Percentiles rank a stretch among this genome's conserved stretches.
These are phyloP conservation scores for Debaryomyces coudertii DNA, from an alignment of 1,139 yeast genomes.

Conservation along the genomic window DNA sequence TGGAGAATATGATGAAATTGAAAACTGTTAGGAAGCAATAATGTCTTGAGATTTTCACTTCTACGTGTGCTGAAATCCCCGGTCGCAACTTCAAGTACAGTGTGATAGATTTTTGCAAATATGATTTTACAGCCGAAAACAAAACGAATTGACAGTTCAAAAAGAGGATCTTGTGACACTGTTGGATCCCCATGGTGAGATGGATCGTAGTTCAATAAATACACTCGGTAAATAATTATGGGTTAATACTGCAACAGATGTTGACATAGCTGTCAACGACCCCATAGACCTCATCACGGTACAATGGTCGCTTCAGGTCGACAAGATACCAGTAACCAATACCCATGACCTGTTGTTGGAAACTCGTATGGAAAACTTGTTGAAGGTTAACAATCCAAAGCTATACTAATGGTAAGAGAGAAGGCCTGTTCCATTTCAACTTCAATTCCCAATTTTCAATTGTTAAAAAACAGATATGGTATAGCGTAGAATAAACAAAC, in stretches of 20 bases:
- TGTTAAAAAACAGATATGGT: slow-evolving; percentile 43
- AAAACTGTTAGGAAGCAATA: not conserved
- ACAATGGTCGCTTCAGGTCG: slow-evolving; percentile 31
- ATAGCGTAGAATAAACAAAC: slow-evolving; percentile 41
- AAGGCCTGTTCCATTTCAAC: slow-evolving; percentile 35
- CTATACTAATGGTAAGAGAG: slow-evolving; percentile 19
- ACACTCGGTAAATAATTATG: slow-evolving; percentile 40
- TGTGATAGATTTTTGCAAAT: slow-evolving; percentile 44
- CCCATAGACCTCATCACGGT: slow-evolving; percentile 39
- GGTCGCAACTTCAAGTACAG: slow-evolving; percentile 26
- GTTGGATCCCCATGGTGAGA: slow-evolving; percentile 41
- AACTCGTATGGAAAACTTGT: too few species aligned
- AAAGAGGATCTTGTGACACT: slow-evolving; percentile 48
- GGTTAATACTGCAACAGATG: slow-evolving; percentile 48
- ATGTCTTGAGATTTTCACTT: slow-evolving; percentile 2
- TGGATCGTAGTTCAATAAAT: slow-evolving; percentile 49
- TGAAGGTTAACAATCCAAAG: too few species aligned
- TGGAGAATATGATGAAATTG: not conserved
- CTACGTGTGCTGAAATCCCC: not conserved
- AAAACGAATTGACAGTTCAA: slow-evolving; percentile 35
- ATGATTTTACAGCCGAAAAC: slow-evolving; percentile 37
- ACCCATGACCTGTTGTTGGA: slow-evolving; percentile 19
- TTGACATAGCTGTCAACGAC: slow-evolving; percentile 51
- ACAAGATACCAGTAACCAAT: slow-evolving; percentile 15
- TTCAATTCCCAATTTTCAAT: slow-evolving; percentile 38